A percentile compares a stretch with the other conserved stretches of the same genome.
phyloP scores from a whole-genome alignment of 2,329 filamentous ascomycete species.

The Colletotrichum sojae region DNA sequence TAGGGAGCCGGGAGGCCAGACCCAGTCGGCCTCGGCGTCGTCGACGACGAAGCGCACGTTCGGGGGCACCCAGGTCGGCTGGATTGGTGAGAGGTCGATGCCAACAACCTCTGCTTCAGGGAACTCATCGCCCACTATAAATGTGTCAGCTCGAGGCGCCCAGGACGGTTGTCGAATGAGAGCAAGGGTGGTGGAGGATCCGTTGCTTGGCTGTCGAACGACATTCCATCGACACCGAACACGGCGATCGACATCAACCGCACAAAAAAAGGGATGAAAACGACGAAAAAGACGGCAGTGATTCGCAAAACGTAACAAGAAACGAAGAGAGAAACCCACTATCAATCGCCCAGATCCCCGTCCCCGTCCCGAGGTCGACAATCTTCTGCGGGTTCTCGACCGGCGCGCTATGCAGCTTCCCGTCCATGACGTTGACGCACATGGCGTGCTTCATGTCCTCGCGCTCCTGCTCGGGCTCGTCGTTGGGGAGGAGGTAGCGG shows the following conservation, averaged over 20 bases:
- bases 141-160: background rate
- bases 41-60: constrained; percentile 56
- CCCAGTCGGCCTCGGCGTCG: constrained; percentile 51
- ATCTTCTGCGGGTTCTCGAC: constrained; percentile 55
- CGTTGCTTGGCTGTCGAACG: background rate
- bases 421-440: constrained; percentile 52
- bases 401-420: constrained; percentile 52
- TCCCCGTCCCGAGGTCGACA: constrained; percentile 60
- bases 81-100: constrained; percentile 56
- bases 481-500: constrained; percentile 56
- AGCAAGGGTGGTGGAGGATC: background rate
- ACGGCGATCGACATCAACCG: background rate
- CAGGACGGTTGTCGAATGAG: background rate
- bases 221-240: background rate
- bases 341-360: constrained; percentile 61
- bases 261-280: constrained; percentile 7
- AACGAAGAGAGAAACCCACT: constrained; percentile 42
- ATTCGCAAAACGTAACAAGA: background rate
- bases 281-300: constrained; percentile 8
- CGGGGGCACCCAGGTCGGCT: constrained; percentile 56
- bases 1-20: constrained; percentile 40
- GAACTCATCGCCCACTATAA: constrained; percentile 53
- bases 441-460: constrained; percentile 40
- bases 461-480: constrained; percentile 47
- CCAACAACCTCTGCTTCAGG: constrained; percentile 55